Evolutionary conservation across 192 early-diverging fungal genomes (phyloP), one percentile per base, ranked within the genome.

Genomic region (Backusella tarrabulga): DNA sequence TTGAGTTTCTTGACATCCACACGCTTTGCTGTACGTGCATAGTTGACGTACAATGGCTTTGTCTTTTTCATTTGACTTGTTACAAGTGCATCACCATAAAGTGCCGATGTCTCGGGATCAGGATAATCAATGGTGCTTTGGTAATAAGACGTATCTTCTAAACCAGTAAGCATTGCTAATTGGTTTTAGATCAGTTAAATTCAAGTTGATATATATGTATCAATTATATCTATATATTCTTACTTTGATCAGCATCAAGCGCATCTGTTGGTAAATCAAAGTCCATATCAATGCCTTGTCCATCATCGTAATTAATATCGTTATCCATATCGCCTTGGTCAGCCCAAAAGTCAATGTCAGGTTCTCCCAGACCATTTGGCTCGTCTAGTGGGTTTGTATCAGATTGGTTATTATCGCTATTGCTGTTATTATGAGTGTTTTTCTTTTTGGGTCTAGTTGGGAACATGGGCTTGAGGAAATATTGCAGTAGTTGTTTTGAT

Each of bases 1-100:
- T 99, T 99, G 66, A 99, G 88, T 77, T 90, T 91, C 85, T 94
- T 96, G 29, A 99, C 95, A 83, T 99, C 96, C 11, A 98, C 95
- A 38, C 93, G 90, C 86, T 99, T 99, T 74, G 96, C 96, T 32
- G 90, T 90, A 71, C 90, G 90, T 38, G 96, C 93, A 80, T 93
- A 98, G 79, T 91, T 94, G 77, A 94, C 86, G 73, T 86, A 87
- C 29, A 88, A 79, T 34, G 92, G 89, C 74, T 92, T 93, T 81
- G 89, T 86, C 8, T 89, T 85, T 78, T 92, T 94, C 42, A 83
- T 34, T 73, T 74, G 78, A 35, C 79, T 76, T 11, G 83, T 69
- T 6, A 73, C 78, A 0, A 83, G 68, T 4, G 75, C 79, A 70
- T 83, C 82, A 11, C 80, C 83, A 41, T 74, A 72, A 9, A 76